Evolutionary conservation across 2,329 filamentous ascomycete genomes (phyloP), one percentile per base, ranked within the genome.

Genomic region (Cercospora canescens): DNA sequence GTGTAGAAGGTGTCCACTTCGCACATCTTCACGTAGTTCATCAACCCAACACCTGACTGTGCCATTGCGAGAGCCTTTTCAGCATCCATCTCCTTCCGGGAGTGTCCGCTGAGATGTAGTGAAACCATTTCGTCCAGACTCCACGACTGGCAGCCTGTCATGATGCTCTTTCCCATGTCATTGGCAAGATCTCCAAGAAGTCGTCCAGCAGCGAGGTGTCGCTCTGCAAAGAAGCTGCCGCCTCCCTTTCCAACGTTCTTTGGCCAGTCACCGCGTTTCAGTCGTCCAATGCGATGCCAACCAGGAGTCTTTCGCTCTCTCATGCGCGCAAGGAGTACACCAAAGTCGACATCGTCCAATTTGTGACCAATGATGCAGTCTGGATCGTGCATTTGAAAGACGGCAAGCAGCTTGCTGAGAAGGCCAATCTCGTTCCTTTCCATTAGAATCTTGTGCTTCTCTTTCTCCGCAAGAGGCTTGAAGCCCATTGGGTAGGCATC

Each of bases 71-170:
- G 82, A 3, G 93, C 93, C 60, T 84, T 88, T 72, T 98, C 95
- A 72, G 91, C 94, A 77, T 99, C 94, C 34, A 99, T 81, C 39
- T 99, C 95, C 63, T 90, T 88, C 48, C 95, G 90, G 48, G 84
- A 84, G 75, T 90, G 90, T 28, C 87, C 87, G 34, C 88, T 86
- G 5, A 99, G 88, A 71, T 97, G 96, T 16, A 98, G 85, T 69
- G 90, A 92, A 78, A 93, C 96, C 94, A 99, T 99, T 79, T 99
- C 95, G 1, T 94, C 96, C 78, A 99, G 84, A 78, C 91, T 97
- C 95, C 95, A 99, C 3, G 94, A 96, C 79, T 97, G 94, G 78
- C 95, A 99, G 81, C 96, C 97, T 73, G 87, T 89, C 94, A 98
- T 98, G 70, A 93, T 87, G 11, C 94, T 97, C 83, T 97, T 98